A percentile compares a stretch with the other conserved stretches of the same genome.
Evolutionary conservation across 2,329 filamentous ascomycete species (phyloP).

Genomic region (Sporothrix curviconia): DNA sequence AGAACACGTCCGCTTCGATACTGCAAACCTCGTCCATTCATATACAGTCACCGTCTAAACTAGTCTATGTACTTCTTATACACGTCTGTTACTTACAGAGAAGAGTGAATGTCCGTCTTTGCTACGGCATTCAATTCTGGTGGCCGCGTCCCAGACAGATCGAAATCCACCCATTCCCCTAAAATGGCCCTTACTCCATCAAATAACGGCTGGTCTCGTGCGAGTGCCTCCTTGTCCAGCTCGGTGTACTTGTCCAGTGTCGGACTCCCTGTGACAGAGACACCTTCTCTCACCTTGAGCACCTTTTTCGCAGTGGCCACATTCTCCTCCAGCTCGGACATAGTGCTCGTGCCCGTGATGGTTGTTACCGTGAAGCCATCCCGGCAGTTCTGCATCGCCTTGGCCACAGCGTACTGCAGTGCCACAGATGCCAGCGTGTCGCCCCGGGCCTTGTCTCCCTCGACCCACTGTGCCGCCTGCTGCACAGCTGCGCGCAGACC

Average conservation of each 20-base stretch:
- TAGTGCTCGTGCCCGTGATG: slow-evolving; percentile 30
- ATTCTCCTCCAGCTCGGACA: background rate
- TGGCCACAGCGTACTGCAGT: slow-evolving; percentile 28
- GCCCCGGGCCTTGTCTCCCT: slow-evolving; percentile 18
- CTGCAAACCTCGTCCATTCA: no score
- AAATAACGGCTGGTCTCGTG: slow-evolving; percentile 13
- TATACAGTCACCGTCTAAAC: no score
- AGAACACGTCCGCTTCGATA: no score
- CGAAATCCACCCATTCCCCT: slow-evolving; percentile 10
- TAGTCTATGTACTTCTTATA: no score
- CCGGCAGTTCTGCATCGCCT: slow-evolving; percentile 21
- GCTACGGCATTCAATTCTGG: background rate
- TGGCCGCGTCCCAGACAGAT: background rate
- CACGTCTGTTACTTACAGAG: no score
- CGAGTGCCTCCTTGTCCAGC: background rate
- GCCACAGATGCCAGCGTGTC: slow-evolving; percentile 29
- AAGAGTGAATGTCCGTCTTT: no score
- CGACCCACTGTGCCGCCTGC: slow-evolving; percentile 25
- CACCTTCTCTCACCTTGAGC: background rate
- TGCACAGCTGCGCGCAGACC: slow-evolving; percentile 25
- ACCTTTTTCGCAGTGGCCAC: background rate
- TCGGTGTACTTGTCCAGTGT: background rate
- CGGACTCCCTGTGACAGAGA: background rate
- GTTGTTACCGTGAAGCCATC: slow-evolving; percentile 16
- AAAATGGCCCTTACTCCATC: slow-evolving; percentile 1